Base-by-base conservation (phyloP, 179 eudicot genomes). In the Gypsophila paniculata region DNA sequence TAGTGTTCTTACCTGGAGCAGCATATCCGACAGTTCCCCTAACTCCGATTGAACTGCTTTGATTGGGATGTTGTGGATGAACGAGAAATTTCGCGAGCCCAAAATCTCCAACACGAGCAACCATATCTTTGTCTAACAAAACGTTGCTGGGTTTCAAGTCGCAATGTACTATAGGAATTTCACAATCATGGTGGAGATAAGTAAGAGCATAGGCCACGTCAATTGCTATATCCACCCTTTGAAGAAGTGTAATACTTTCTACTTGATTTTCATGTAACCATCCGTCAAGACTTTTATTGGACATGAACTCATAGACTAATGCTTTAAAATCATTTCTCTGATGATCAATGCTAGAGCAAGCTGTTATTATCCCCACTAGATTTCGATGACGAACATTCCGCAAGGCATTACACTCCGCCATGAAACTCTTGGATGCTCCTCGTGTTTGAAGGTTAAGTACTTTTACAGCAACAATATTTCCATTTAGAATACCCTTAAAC, bases 181-280 rank as follows among this genome's bases (percentile, higher is more conserved):
- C 72, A 68, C 72, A 68, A 8, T 68, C 61, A 53, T 52, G 44
- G 42, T 68, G 72, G 61, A 68, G 72, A 68, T 68, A 68, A 5
- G 6, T 68, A 11, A 68, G 60, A 0, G 72, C 61, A 17, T 68
- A 61, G n/a, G 72, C 72, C 14, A 68, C 72, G 25, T 68, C 48
- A 53, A 68, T 68, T 51, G 72, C 72, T 36, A 36, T 36, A 36
- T 36, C 42, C 3, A 36, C 42, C 42, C 72, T 68, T 6, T 68
- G 61, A 17, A 17, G 6, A 52, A 68, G 72, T 25, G 46, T 68
- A 4, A 52, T 39, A 8, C n/a, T 51, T 48, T 46, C 4, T n/a
- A 5, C 48, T 1, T 17, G 25, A 4, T 66, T 12, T 66, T 17
- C 72, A 32, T 68, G 72, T 32, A 68, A 51, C 72, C 72, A 29